A percentile compares a stretch with the other conserved stretches of the same genome.
Evolutionary conservation across 495 filamentous ascomycete species (phyloP).

Genomic region (Tuber brumale): DNA sequence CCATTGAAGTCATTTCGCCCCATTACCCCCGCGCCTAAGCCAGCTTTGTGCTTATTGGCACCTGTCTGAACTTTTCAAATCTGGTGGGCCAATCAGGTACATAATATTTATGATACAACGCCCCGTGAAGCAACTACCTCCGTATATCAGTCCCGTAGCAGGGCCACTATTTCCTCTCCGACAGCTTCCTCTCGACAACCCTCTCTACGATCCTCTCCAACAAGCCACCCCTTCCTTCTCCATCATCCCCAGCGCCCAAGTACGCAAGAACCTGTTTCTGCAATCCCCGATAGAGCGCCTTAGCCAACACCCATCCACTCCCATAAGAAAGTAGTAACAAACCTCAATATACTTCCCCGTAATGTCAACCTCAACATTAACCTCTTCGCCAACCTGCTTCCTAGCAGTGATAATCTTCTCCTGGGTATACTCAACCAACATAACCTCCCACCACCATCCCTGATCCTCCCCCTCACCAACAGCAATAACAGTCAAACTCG

Average conservation of each 20-base stretch:
- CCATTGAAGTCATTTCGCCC: neutral
- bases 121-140: neutral
- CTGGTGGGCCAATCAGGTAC: neutral
- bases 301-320: neutral
- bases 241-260: slow-evolving; percentile 51
- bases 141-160: neutral
- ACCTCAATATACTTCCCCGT: slow-evolving; percentile 89
- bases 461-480: slow-evolving; percentile 53
- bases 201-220: slow-evolving; percentile 66
- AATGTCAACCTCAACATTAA: slow-evolving; percentile 98
- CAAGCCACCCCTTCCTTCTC: slow-evolving; percentile 62
- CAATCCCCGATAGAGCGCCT: neutral
- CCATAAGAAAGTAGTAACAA: neutral
- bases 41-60: neutral
- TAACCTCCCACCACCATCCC: slow-evolving; percentile 94
- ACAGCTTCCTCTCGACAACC: slow-evolving; percentile 67
- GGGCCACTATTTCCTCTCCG: neutral
- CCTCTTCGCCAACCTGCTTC: slow-evolving; percentile 75
- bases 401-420: slow-evolving; percentile 76
- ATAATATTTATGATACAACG: neutral
- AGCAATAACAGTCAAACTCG: slow-evolving; percentile 82
- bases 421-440: slow-evolving; percentile 98
- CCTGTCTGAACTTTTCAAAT: neutral
- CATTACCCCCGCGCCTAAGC: neutral
- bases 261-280: slow-evolving; percentile 81